These are phyloP conservation scores for Corylus heterophylla DNA, from an alignment of 306 rosid genomes.

Conservation along the genomic window DNA sequence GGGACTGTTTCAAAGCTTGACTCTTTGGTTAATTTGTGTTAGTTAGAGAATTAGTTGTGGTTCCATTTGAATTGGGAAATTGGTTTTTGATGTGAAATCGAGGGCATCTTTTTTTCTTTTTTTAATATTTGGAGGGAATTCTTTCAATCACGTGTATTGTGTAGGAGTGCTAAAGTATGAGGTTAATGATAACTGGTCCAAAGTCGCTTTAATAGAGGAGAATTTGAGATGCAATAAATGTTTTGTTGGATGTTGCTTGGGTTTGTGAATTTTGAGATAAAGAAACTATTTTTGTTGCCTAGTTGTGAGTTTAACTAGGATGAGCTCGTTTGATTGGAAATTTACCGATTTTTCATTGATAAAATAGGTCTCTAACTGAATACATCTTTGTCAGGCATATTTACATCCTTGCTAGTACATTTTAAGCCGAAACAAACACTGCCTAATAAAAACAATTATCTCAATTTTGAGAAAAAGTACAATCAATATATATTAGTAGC, in stretches of 20 bases:
- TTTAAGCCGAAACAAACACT: background rate
- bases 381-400: background rate
- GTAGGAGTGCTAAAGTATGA: too few species aligned
- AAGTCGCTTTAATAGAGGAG: background rate
- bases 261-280: background rate
- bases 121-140: too few species aligned
- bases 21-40: background rate
- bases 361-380: background rate
- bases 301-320: background rate
- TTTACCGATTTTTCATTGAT: background rate
- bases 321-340: background rate
- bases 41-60: background rate
- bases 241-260: background rate
- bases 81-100: background rate
- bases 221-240: background rate
- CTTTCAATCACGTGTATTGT: too few species aligned
- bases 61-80: background rate
- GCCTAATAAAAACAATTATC: background rate
- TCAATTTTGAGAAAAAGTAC: background rate
- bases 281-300: background rate
- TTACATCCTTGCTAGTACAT: background rate
- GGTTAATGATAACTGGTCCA: background rate
- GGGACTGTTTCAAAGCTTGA: background rate
- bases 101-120: too few species aligned
- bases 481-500: background rate